Evolutionary conservation across 2,329 filamentous ascomycete genomes (phyloP), one percentile per base, ranked within the genome.

Genomic region (Xylaria arbuscula): DNA sequence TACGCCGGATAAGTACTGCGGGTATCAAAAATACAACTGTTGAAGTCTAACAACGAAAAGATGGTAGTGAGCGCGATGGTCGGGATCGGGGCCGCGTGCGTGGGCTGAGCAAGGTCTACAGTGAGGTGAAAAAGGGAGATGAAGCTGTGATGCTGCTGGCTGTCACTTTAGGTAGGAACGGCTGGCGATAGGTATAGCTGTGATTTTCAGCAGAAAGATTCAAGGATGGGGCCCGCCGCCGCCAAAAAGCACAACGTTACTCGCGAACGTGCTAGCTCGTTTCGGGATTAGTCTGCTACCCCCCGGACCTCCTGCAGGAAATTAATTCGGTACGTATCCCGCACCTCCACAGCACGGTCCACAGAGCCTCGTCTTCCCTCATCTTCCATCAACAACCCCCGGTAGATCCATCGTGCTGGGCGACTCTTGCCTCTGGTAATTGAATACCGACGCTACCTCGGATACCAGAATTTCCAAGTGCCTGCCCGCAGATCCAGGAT

Each of bases 171-270:
- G 70, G 70, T 72, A 68, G 65, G 64, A 63, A 70, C 60, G 68
- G 56, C 68, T 28, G 47, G 68, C 63, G 57, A 66, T 64, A 68
- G 62, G 66, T 54, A 15, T 11, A 70, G 69, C 67, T 67, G 64
- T 69, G 70, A 72, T 68, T 72, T 72, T 72, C 63, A 72, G 64
- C 64, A 65, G 66, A 64, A 55, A 70, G 54, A 64, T 69, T 65
- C 55, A 48, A 58, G 58, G 62, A 53, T 55, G 59, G 62, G 63
- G 64, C 62, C 36, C 9, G 36, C 40, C 9, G 36, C 40, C 63
- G 58, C 55, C 59, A 63, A 70, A 70, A 70, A 69, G 62, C 66
- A 62, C 66, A 69, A 53, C 62, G 50, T 62, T 59, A 55, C 53
- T 56, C 45, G 28, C 34, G 51, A 58, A 10, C 5, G 50, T 36